Conservation (phyloP, 768 basidiomycete genomes). For the Hydnum rufescens region DNA sequence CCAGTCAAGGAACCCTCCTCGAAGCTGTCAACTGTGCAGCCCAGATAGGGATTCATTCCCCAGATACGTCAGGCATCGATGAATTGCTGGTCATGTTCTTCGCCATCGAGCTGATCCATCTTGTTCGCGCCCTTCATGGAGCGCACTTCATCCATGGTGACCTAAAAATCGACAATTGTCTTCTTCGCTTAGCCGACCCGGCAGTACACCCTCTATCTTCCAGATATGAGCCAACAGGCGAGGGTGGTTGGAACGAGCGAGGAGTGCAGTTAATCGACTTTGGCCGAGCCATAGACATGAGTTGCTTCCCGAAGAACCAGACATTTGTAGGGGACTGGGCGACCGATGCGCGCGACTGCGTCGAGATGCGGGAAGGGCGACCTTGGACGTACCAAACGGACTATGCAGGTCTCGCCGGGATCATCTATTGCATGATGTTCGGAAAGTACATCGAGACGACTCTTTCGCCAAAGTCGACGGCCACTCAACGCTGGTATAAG, state of each 20-base stretch:
- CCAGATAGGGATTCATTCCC: slow-evolving; percentile 54
- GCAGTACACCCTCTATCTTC: slow-evolving; percentile 37
- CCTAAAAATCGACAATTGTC: slow-evolving; percentile 96
- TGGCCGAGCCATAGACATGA: slow-evolving; percentile 81
- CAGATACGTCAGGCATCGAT: slow-evolving; percentile 50
- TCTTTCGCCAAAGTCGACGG: slow-evolving; percentile 25
- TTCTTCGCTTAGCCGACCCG: slow-evolving; percentile 55
- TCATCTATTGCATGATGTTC: slow-evolving; percentile 90
- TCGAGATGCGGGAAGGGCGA: slow-evolving; percentile 63
- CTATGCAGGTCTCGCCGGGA: slow-evolving; percentile 88
- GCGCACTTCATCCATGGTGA: slow-evolving; percentile 91
- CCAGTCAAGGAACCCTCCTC: slow-evolving; percentile 80
- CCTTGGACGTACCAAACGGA: slow-evolving; percentile 94
- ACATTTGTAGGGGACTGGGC: slow-evolving; percentile 75
- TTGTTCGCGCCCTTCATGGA: slow-evolving; percentile 63
- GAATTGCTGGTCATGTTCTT: slow-evolving; percentile 93
- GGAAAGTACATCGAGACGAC: slow-evolving; percentile 83
- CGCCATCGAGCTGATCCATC: slow-evolving; percentile 67
- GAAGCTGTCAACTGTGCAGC: slow-evolving; percentile 77
- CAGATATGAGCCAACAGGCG: slow-evolving; percentile 59
- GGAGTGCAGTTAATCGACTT: slow-evolving; percentile 93
- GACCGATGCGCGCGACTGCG: slow-evolving; percentile 77
- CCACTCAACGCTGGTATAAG: slow-evolving; percentile 29
- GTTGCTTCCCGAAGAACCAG: slow-evolving; percentile 61
- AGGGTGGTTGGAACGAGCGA: slow-evolving; percentile 68